A percentile compares a stretch with the other conserved stretches of the same genome.
These are phyloP conservation scores for Cryptococcus amylolentus DNA, from an alignment of 1,284 basidiomycete genomes.

Conservation along the genomic window DNA sequence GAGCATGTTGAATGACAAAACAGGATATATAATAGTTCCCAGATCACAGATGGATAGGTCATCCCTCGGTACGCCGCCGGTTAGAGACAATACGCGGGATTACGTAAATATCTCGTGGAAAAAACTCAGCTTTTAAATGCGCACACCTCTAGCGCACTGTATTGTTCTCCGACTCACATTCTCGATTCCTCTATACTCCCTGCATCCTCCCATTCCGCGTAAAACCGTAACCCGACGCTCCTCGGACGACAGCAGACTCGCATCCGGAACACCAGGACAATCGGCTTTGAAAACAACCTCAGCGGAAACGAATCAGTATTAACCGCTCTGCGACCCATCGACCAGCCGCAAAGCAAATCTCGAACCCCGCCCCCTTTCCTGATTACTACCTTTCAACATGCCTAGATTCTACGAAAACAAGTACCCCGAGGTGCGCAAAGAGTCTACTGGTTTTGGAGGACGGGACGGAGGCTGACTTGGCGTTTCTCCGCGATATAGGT, in stretches of 20 bases:
- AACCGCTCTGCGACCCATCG: background rate
- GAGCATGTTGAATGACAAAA: constrained; percentile 5
- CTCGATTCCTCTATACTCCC: no score
- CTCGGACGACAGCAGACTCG: no score
- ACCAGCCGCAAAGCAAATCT: background rate
- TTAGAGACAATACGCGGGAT: no score
- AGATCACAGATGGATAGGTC: no score
- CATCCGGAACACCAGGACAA: no score
- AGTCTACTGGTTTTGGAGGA: background rate
- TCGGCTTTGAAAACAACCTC: background rate
- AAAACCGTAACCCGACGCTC: no score
- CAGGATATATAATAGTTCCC: background rate
- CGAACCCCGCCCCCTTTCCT: background rate
- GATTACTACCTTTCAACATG: constrained; percentile 25
- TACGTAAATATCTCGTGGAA: no score
- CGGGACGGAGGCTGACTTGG: background rate
- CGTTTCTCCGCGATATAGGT: constrained; percentile 54
- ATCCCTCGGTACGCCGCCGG: no score
- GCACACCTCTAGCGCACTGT: no score
- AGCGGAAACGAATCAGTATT: background rate
- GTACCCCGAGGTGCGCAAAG: constrained; percentile 51
- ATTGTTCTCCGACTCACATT: no score
- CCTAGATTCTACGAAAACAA: constrained; percentile 52
- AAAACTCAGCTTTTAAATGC: no score
- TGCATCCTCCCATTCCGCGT: no score